phyloP scores from a whole-genome alignment of 495 filamentous ascomycete species.

The Trichoderma gamsii region DNA sequence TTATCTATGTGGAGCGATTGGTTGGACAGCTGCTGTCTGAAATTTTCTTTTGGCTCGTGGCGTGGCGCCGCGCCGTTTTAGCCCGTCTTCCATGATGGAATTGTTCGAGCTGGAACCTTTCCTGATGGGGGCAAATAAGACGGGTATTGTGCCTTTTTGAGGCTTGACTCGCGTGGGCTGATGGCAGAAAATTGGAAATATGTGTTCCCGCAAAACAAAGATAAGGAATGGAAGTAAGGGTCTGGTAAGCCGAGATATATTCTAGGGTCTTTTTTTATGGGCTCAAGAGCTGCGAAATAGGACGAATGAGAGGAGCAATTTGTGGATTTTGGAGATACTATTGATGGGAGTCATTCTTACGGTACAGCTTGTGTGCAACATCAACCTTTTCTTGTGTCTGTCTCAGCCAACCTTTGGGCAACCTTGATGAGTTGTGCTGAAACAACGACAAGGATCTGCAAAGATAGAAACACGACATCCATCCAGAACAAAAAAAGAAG shows the following conservation, averaged over 20 bases:
- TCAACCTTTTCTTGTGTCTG: too few species aligned
- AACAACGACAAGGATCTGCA: too few species aligned
- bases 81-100: background rate
- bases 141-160: conserved; percentile 5
- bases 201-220: background rate
- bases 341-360: too few species aligned
- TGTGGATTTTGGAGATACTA: background rate
- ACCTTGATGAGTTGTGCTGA: too few species aligned
- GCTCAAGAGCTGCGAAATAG: background rate
- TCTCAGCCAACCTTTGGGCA: too few species aligned
- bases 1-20: background rate
- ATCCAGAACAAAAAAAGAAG: too few species aligned
- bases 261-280: conserved; percentile 5
- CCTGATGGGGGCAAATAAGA: background rate
- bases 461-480: too few species aligned
- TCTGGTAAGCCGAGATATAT: background rate
- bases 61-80: background rate
- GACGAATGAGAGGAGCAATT: background rate
- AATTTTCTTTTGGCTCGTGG: background rate
- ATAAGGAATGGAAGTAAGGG: background rate
- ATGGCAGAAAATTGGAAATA: background rate
- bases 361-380: too few species aligned
- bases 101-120: background rate
- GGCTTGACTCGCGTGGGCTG: conserved; percentile 1
- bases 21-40: background rate